Conservation (phyloP, 495 filamentous ascomycete genomes). For the Ascodesmis nigricans region DNA sequence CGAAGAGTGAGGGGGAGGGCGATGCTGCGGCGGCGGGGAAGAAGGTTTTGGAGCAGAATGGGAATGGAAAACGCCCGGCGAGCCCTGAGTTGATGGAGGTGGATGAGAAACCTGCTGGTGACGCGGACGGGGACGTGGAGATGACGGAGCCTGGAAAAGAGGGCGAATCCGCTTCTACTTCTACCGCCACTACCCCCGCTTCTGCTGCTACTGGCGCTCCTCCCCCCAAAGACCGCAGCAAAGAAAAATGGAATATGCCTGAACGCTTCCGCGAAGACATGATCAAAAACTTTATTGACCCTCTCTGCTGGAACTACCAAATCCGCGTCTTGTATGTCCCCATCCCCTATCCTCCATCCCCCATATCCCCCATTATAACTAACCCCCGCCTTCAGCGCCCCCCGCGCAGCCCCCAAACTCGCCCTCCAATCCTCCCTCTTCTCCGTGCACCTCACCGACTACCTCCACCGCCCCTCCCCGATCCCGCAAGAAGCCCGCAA, state of each 20-base stretch:
- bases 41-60: slow-evolving; percentile 9
- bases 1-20: too few relatives aligned
- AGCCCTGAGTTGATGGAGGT: background rate
- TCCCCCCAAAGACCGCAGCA: too few relatives aligned
- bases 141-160: slow-evolving; percentile 1
- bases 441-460: slow-evolving; percentile 17
- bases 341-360: background rate
- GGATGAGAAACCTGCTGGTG: background rate
- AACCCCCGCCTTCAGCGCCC: slow-evolving; percentile 8
- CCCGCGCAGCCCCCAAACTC: slow-evolving; percentile 17
- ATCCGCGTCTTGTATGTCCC: slow-evolving; percentile 20
- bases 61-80: slow-evolving; percentile 6
- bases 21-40: slow-evolving; percentile 1
- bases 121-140: background rate
- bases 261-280: slow-evolving; percentile 22
- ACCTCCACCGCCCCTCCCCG: slow-evolving; percentile 16
- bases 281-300: slow-evolving; percentile 22
- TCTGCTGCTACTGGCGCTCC: too few relatives aligned
- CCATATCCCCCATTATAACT: background rate
- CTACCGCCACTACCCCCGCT: too few relatives aligned
- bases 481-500: slow-evolving; percentile 17
- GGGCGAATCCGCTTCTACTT: too few relatives aligned
- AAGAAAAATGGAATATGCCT: slow-evolving; percentile 18
- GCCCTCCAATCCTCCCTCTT: slow-evolving; percentile 17
- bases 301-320: slow-evolving; percentile 21